Evolutionary conservation across 768 basidiomycete genomes (phyloP).

Genomic region (Boletus rubroflammeus): DNA sequence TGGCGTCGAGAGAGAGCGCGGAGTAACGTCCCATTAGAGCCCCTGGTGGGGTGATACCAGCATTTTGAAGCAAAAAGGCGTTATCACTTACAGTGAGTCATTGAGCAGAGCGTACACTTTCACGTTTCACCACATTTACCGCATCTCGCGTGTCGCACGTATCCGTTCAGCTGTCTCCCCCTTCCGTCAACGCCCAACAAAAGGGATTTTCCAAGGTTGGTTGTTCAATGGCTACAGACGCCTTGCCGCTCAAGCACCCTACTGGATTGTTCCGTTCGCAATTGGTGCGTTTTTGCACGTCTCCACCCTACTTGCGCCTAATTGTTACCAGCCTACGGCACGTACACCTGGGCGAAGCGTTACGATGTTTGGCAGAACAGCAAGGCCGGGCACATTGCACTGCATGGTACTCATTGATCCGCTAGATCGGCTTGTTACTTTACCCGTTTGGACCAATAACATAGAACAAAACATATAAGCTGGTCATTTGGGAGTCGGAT

Average conservation of each 20-base stretch:
- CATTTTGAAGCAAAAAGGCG: conserved; percentile 68
- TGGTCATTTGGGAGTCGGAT: background rate
- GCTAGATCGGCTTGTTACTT: conserved; percentile 13
- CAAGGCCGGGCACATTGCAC: conserved; percentile 75
- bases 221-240: conserved; percentile 86
- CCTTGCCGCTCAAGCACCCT: conserved; percentile 66
- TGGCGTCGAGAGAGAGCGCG: background rate
- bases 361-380: conserved; percentile 66
- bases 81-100: conserved; percentile 76
- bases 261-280: conserved; percentile 75
- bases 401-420: conserved; percentile 28
- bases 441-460: conserved; percentile 9
- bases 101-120: background rate
- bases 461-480: conserved; percentile 7
- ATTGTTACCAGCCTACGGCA: conserved; percentile 56
- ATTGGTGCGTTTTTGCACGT: conserved; percentile 52
- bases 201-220: conserved; percentile 68
- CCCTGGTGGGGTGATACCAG: conserved; percentile 89
- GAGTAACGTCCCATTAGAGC: conserved; percentile 45
- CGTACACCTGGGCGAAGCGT: conserved; percentile 76
- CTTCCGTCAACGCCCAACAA: conserved; percentile 69
- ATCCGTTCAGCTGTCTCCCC: conserved; percentile 68
- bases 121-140: background rate
- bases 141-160: background rate
- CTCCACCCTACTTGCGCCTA: background rate